Base-by-base conservation (phyloP, 2,329 filamentous ascomycete species). In the Lachnellula suecica region DNA sequence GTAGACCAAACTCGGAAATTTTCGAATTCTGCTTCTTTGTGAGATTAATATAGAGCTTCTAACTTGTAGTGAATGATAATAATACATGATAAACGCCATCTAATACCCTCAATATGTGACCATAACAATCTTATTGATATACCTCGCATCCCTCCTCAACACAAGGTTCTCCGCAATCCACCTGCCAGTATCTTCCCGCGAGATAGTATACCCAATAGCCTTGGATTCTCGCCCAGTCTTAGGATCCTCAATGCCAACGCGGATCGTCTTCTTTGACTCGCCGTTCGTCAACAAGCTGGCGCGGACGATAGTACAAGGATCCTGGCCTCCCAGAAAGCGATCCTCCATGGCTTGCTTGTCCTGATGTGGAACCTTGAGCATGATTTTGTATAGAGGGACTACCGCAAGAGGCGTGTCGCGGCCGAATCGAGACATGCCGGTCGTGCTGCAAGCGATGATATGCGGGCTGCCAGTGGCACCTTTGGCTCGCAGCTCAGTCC, bases 311-410 rank as follows among this genome's bases (percentile, higher is more conserved):
- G 35, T 37, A 20, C 6, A 40, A 34, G 58, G 60, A 4, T 29
- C 56, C 7, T 64, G 37, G 19, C 47, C 47, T 9, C 13, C 27
- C 3, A 25, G 11, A 23, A 73, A 44, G 5, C 61, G 31, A 2
- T 64, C 59, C 64, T 80, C 77, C 73, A 77, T 77, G 19, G 60
- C 65, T 29, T 58, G 60, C 66, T 79, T 81, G 58, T 80, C 78
- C 15, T 49, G 59, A 58, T 77, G 76, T 7, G 77, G 72, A 24
- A 67, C 66, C 38, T 61, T 60, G 4, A 79, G 65, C 24, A 72
- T 42, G 23, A 66, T 49, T 9, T 68, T 61, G 58, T 79, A 79
- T 10, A 79, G 56, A 0, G 75, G 75, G 3, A 67, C 31, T 54
- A 75, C 62, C 0, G 68, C 51, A 3, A 77, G 37, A 2, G 77